Percentiles rank a stretch among this genome's conserved stretches.
These are phyloP conservation scores for Nannochloropsis oceanica DNA, from an alignment of 108 stramenopile genomes.

Conservation along the genomic window DNA sequence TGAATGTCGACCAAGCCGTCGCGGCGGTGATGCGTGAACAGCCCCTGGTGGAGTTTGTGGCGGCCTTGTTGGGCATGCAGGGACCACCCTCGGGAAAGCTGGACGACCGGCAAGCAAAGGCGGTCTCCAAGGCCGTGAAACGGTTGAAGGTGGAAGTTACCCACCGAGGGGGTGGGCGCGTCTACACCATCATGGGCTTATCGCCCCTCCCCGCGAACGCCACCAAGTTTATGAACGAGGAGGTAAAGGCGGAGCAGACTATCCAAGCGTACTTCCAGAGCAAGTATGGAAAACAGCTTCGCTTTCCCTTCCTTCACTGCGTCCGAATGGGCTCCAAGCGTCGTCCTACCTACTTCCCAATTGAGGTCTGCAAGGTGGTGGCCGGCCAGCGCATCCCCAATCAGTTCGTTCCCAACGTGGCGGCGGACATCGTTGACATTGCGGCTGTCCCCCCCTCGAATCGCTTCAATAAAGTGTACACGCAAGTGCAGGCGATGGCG, in stretches of 20 bases:
- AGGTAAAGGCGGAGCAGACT: background rate
- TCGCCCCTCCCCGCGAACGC: background rate
- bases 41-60: constrained; percentile 9
- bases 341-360: background rate
- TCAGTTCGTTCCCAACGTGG: background rate
- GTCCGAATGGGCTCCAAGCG: background rate
- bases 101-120: background rate
- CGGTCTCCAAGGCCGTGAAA: background rate
- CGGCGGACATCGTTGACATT: background rate
- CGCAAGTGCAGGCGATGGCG: background rate
- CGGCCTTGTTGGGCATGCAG: background rate
- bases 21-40: constrained; percentile 15
- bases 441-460: background rate
- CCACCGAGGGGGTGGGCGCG: background rate
- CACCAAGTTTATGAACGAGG: background rate
- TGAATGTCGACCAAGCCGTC: constrained; percentile 24
- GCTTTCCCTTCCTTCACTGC: background rate
- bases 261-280: background rate
- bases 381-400: background rate
- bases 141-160: background rate
- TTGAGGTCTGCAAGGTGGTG: background rate
- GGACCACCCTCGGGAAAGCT: background rate
- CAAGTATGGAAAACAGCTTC: background rate
- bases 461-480: background rate
- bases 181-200: background rate